Conservation (phyloP, 1,139 yeast genomes). For the Trichomonascaceae sp. region DNA sequence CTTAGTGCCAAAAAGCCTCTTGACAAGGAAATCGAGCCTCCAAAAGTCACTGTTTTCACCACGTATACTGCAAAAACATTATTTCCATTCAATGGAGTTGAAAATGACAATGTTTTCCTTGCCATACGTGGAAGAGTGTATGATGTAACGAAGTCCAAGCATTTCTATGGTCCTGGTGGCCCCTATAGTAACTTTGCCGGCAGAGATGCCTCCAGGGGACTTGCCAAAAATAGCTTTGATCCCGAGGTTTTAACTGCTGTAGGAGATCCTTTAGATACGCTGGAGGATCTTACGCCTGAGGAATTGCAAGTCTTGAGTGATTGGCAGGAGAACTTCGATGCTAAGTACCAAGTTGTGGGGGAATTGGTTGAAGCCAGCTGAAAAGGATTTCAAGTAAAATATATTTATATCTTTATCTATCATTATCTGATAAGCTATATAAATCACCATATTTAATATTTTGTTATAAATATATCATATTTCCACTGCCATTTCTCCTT, state of each 20-base stretch:
- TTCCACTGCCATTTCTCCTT: background rate
- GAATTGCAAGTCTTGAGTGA: constrained; percentile 67
- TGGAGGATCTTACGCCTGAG: constrained; percentile 53
- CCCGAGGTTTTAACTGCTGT: constrained; percentile 34
- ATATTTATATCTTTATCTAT: no score
- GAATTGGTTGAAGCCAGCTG: constrained; percentile 22
- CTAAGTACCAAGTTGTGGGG: constrained; percentile 44
- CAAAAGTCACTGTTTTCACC: constrained; percentile 66
- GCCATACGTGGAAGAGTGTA: constrained; percentile 82
- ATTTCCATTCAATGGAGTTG: constrained; percentile 71
- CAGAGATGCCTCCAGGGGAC: constrained; percentile 90
- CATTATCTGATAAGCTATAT: background rate
- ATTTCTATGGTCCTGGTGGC: constrained; percentile 94
- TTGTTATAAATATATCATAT: background rate
- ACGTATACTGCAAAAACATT: constrained; percentile 72
- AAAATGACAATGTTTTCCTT: constrained; percentile 67
- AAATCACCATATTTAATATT: background rate
- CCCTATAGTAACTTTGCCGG: constrained; percentile 96
- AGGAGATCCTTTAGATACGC: constrained; percentile 59
- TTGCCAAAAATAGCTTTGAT: constrained; percentile 88
- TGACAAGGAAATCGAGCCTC: constrained; percentile 25
- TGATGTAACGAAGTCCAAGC: constrained; percentile 75
- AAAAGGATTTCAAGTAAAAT: background rate
- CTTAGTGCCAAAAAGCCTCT: constrained; percentile 35
- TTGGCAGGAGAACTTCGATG: constrained; percentile 78